Percentiles rank a stretch among this genome's conserved stretches.
Conservation (phyloP, 352 stramenopile species). For the Globisporangium nagaii region DNA sequence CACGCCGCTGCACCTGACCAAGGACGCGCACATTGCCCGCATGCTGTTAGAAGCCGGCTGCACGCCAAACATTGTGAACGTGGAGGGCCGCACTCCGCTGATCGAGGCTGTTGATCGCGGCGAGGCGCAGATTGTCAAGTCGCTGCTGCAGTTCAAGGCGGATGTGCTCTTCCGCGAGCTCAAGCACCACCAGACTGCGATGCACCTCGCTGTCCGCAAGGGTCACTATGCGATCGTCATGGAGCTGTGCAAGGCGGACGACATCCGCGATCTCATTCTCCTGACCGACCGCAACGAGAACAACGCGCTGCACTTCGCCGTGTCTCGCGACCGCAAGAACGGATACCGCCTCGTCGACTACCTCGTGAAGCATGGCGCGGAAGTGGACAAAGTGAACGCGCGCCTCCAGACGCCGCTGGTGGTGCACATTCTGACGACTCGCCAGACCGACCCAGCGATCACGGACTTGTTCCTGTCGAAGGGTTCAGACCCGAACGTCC, state of each 20-base stretch:
- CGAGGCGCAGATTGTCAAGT: slow-evolving; percentile 70
- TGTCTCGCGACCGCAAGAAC: slow-evolving; percentile 81
- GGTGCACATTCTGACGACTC: slow-evolving; percentile 83
- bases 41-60: slow-evolving; percentile 82
- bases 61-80: slow-evolving; percentile 82
- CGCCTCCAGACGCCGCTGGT: slow-evolving; percentile 74
- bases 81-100: slow-evolving; percentile 67
- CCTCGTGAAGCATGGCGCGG: slow-evolving; percentile 74
- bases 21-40: slow-evolving; percentile 63
- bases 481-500: slow-evolving; percentile 64
- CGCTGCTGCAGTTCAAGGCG: slow-evolving; percentile 76
- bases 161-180: slow-evolving; percentile 82
- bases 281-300: slow-evolving; percentile 82
- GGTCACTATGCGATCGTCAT: slow-evolving; percentile 84
- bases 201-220: slow-evolving; percentile 79
- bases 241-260: slow-evolving; percentile 74
- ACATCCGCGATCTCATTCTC: slow-evolving; percentile 58
- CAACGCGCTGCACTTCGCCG: slow-evolving; percentile 80
- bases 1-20: slow-evolving; percentile 79
- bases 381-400: slow-evolving; percentile 83
- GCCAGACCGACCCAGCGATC: slow-evolving; percentile 76
- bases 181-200: slow-evolving; percentile 79
- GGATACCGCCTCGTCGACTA: slow-evolving; percentile 75
- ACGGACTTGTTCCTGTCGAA: slow-evolving; percentile 63
- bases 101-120: slow-evolving; percentile 77